Percentiles rank a stretch among this genome's conserved stretches.
phyloP scores from a whole-genome alignment of 2,329 filamentous ascomycete genomes.

The Venturia pyrina region DNA sequence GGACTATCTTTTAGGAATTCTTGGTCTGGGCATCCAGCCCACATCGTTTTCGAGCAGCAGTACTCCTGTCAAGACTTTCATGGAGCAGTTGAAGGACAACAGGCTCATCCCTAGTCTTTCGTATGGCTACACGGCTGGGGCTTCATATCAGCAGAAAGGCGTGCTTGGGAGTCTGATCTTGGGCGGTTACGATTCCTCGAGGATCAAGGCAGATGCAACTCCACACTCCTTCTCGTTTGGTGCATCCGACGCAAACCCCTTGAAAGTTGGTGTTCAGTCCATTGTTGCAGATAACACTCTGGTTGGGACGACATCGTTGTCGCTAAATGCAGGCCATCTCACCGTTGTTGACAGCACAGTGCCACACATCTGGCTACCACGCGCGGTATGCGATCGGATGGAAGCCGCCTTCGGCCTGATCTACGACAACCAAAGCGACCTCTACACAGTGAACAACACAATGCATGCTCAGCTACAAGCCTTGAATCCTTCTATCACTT shows the following conservation, averaged over 20 bases:
- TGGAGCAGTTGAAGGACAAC: slow-evolving; percentile 22
- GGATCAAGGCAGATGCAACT: slow-evolving; percentile 17
- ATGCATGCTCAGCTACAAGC: slow-evolving; percentile 22
- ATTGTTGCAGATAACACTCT: slow-evolving; percentile 16
- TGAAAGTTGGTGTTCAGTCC: slow-evolving; percentile 18
- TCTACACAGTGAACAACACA: slow-evolving; percentile 30
- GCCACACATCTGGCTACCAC: slow-evolving; percentile 32
- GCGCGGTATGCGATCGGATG: slow-evolving; percentile 24
- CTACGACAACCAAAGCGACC: slow-evolving; percentile 24
- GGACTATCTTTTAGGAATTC: slow-evolving; percentile 28
- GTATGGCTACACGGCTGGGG: slow-evolving; percentile 33
- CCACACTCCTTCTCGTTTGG: slow-evolving; percentile 20
- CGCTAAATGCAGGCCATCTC: slow-evolving; percentile 18
- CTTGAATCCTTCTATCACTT: slow-evolving; percentile 24
- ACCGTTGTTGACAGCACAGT: slow-evolving; percentile 29
- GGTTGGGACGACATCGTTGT: slow-evolving; percentile 11
- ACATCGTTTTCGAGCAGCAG: slow-evolving; percentile 30
- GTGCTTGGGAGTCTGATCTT: slow-evolving; percentile 20
- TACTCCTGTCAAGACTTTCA: slow-evolving; percentile 22
- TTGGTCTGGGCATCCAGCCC: slow-evolving; percentile 27
- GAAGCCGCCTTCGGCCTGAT: slow-evolving; percentile 28
- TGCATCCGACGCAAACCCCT: slow-evolving; percentile 16
- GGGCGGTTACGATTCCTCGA: slow-evolving; percentile 29
- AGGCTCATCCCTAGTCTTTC: slow-evolving; percentile 26
- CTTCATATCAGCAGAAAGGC: slow-evolving; percentile 17